Conservation (phyloP, 805 yeast genomes). For the Cyberlindnera nakhonratchasimensis region DNA sequence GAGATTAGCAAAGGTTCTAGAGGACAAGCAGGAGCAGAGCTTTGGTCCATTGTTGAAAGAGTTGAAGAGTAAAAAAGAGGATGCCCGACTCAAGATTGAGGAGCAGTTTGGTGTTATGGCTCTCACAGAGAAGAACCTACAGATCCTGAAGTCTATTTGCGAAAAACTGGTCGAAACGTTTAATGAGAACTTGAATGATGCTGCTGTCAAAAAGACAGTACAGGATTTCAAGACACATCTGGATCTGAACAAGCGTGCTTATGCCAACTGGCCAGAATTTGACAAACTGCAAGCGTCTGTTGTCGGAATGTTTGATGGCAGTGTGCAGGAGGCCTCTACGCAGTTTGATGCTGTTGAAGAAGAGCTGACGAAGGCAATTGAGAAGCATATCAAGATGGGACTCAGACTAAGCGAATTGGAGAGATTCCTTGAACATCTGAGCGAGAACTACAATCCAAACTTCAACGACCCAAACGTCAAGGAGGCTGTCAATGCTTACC, state of each 20-base stretch:
- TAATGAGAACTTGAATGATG: conserved; percentile 82
- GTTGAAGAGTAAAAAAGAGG: conserved; percentile 3
- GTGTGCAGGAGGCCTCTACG: neutral
- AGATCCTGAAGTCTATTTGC: conserved; percentile 36
- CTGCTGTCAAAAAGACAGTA: conserved; percentile 76
- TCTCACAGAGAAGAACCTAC: conserved; percentile 24
- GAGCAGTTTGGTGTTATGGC: conserved; percentile 23
- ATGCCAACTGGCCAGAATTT: conserved; percentile 1
- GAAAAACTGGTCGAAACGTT: conserved; percentile 51
- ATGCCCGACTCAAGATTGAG: conserved; percentile 15
- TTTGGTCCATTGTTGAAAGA: conserved; percentile 17
- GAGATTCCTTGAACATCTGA: conserved; percentile 40
- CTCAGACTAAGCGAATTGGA: conserved; percentile 37
- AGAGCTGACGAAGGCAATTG: conserved; percentile 9
- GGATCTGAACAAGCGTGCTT: conserved; percentile 7
- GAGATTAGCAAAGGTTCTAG: conserved; percentile 4
- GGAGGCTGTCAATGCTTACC: conserved; percentile 49
- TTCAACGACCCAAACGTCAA: conserved; percentile 75
- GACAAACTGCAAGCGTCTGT: neutral
- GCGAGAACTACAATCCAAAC: conserved; percentile 64
- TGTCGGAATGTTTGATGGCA: neutral
- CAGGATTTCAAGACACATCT: conserved; percentile 33
- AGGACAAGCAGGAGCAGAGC: conserved; percentile 7
- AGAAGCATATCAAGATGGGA: conserved; percentile 15
- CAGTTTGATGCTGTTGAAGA: conserved; percentile 8